Percentiles rank a stretch among this genome's conserved stretches.
These are phyloP conservation scores for Triticum urartu DNA, from an alignment of 176 grass and related monocot genomes.

Conservation along the genomic window DNA sequence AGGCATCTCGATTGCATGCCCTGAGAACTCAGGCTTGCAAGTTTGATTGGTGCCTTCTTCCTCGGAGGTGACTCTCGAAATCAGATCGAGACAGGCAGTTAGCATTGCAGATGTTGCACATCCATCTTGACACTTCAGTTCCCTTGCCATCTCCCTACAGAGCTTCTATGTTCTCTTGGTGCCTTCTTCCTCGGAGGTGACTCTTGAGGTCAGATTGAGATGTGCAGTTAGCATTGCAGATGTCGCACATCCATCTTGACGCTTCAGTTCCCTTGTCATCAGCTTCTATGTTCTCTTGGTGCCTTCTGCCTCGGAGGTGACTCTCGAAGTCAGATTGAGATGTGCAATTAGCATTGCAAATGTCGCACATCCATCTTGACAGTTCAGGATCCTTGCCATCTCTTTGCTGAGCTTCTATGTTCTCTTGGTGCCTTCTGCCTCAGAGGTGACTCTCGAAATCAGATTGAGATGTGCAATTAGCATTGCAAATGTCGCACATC, in stretches of 20 bases:
- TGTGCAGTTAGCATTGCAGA: neutral
- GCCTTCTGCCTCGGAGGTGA: neutral
- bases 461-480: slow-evolving; percentile 11
- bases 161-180: slow-evolving; percentile 8
- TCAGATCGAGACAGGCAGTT: no score
- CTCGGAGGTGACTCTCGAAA: no score
- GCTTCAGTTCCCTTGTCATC: neutral
- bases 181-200: neutral
- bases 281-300: slow-evolving; percentile 8
- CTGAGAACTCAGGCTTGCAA: neutral
- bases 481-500: no score
- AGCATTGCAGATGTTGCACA: slow-evolving; percentile 11
- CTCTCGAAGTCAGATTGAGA: neutral
- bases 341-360: neutral
- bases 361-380: neutral
- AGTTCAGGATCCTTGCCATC: no score
- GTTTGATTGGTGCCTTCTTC: neutral
- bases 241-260: neutral
- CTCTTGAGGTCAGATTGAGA: neutral
- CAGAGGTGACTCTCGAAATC: slow-evolving; percentile 16
- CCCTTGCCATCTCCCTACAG: neutral
- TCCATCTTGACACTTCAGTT: slow-evolving; percentile 3
- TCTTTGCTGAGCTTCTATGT: neutral
- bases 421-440: slow-evolving; percentile 26
- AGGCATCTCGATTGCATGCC: neutral